Base-by-base conservation (phyloP, 139 green algal genomes). In the Picochlorum sp. region DNA sequence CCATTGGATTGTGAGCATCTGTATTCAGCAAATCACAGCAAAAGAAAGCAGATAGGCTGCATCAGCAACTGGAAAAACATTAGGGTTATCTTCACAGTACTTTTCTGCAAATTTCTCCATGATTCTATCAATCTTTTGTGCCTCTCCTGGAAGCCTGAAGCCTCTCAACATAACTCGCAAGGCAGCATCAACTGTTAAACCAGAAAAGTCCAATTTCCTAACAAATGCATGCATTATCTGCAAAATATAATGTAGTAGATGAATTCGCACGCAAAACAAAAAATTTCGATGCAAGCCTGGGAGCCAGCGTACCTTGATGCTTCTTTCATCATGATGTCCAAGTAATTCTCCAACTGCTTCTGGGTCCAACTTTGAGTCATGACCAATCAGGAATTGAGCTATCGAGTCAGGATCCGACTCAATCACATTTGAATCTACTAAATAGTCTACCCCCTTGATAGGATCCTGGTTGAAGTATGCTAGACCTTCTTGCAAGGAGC, bases 51-150 rank as follows among this genome's bases (percentile, higher is more conserved):
- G 61, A 70, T 97, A 96, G 1, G 90, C 83, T 30, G 71, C 85
- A 63, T 95, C 90, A 5, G 90, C 85, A 24, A 65, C 83, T 23
- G 57, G 16, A 66, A 97, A 96, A 1, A 55, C 51, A 15, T 50
- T 60, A 2, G 86, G 78, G 69, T 94, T 94, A 70, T 86, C 77
- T 9, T 57, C 28, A 67, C 77, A 90, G 73, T 86, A 95, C 7
- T 77, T 72, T 75, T 79, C 79, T 6, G 94, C 94, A 81, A 98
- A 98, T 82, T 99, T 99, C 78, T 98, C 93, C 88, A 99, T 96
- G 49, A 99, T 78, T 4, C 94, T 78, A 74, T 99, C 94, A 63
- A 99, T 99, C 87, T 98, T 98, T 79, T 98, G 94, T 0, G 94
- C 91, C 78, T 99, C 94, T 4, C 94, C 94, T 10, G 94, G 94